phyloP scores from a whole-genome alignment of 2,329 filamentous ascomycete genomes.

The Aspergillaceae sp. region DNA sequence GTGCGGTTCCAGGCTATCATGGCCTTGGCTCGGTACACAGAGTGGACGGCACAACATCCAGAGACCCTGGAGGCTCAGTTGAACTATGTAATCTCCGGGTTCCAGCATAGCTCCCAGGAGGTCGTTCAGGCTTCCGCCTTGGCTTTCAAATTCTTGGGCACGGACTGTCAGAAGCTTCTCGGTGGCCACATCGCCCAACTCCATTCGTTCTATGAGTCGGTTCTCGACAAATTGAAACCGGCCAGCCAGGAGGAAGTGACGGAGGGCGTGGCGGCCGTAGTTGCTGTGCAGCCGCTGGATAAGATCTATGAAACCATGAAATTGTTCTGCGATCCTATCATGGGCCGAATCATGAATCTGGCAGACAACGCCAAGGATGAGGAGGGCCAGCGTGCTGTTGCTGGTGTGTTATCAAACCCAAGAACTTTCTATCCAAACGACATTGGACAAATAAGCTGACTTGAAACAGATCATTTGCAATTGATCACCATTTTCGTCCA shows the following conservation, averaged over 20 bases:
- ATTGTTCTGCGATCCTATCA: slow-evolving; percentile 84
- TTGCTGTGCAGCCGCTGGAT: slow-evolving; percentile 71
- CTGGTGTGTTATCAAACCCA: slow-evolving; percentile 45
- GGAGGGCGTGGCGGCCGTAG: slow-evolving; percentile 85
- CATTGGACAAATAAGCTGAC: slow-evolving; percentile 6
- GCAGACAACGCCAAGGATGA: slow-evolving; percentile 79
- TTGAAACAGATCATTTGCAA: slow-evolving; percentile 66
- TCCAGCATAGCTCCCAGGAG: slow-evolving; percentile 79
- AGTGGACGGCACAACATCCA: slow-evolving; percentile 92
- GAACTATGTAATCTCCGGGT: slow-evolving; percentile 89
- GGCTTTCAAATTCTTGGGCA: slow-evolving; percentile 94
- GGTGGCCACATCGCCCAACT: slow-evolving; percentile 76
- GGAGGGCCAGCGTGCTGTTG: slow-evolving; percentile 73
- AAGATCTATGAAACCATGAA: slow-evolving; percentile 81
- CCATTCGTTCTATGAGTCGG: slow-evolving; percentile 84
- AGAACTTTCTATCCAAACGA: too few relatives aligned
- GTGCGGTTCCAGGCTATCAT: slow-evolving; percentile 98
- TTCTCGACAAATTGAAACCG: slow-evolving; percentile 75
- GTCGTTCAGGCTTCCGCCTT: slow-evolving; percentile 86
- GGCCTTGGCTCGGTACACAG: slow-evolving; percentile 91
- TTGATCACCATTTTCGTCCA: slow-evolving; percentile 87
- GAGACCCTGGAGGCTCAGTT: slow-evolving; percentile 89
- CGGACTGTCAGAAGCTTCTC: slow-evolving; percentile 81
- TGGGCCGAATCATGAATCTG: slow-evolving; percentile 74
- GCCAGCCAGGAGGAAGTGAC: slow-evolving; percentile 92